Base-by-base conservation (phyloP, 148 eudicot genomes). In the Camellia granthamiana region DNA sequence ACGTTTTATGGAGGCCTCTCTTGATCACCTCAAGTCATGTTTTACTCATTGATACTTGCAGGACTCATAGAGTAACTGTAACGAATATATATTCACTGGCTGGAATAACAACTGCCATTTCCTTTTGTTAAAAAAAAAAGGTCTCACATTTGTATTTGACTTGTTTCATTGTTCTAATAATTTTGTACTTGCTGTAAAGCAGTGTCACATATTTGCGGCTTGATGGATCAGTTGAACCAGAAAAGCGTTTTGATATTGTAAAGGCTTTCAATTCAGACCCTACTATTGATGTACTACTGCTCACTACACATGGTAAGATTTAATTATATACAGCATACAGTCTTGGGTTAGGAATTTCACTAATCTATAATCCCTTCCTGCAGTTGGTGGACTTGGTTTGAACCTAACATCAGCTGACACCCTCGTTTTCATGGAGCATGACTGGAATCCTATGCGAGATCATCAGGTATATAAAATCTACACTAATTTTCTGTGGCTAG, bases 401-500 rank as follows among this genome's bases (percentile, higher is more conserved):
- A 97, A 97, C 84, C 81, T 97, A 84, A 97, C 99, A 46, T 97
- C 99, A 43, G 98, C 99, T 73, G 99, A 97, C 86, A 97, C 99
- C 66, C 97, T 97, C 42, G 84, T 97, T 69, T 97, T 97, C 78
- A 90, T 97, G 99, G 99, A 97, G 92, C 98, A 97, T 88, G 99
- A 97, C 77, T 97, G 99, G 99, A 97, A 97, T 84, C 99, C 99
- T 42, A 97, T 97, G 99, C 88, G 98, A 60, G 99, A 97, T 88
- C 99, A 77, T 81, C 92, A 89, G 88, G 92, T 87, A 84, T 44
- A 15, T 52, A 71, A 42, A 59, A 30, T 74, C 14, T 7, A 18
- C 7, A 0, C 64, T 38, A 8, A 47, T 21, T 9, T 47, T 18
- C 74, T 70, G 41, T 52, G 76, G 13, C 44, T 18, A 6, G 13